phyloP scores from a whole-genome alignment of 257 asterid species.

The Solanum sejunctum region DNA sequence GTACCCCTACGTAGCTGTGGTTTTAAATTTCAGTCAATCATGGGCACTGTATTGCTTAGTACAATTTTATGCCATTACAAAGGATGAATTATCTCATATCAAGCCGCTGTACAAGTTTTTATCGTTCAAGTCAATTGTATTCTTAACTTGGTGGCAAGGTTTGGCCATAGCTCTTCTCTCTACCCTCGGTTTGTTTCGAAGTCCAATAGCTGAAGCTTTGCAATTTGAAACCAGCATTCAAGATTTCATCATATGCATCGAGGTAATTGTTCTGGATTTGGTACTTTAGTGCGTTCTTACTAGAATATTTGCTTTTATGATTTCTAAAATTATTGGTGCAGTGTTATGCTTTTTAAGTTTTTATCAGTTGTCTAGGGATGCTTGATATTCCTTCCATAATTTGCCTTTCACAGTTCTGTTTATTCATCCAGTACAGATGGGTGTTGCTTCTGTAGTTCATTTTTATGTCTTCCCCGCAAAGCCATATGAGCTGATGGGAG shows the following conservation, averaged over 20 bases:
- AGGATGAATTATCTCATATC: constrained; percentile 84
- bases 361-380: neutral
- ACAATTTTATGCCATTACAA: constrained; percentile 82
- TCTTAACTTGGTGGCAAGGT: constrained; percentile 99
- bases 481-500: constrained; percentile 92
- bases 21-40: constrained; percentile 91
- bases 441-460: constrained; percentile 83
- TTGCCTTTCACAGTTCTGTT: constrained; percentile 32
- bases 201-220: constrained; percentile 81
- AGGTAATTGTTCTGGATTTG: constrained; percentile 53
- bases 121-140: constrained; percentile 95
- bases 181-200: constrained; percentile 64
- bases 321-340: neutral
- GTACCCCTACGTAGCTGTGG: constrained; percentile 90
- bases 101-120: constrained; percentile 85
- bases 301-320: neutral
- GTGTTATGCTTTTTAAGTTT: neutral
- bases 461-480: constrained; percentile 98
- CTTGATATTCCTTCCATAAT: neutral
- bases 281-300: neutral
- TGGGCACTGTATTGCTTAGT: constrained; percentile 98
- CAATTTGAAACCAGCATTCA: constrained; percentile 82
- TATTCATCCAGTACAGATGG: constrained; percentile 98
- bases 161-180: constrained; percentile 78
- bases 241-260: constrained; percentile 90